phyloP scores from a whole-genome alignment of 768 basidiomycete species.

The Sporobolomyces phaffii region DNA sequence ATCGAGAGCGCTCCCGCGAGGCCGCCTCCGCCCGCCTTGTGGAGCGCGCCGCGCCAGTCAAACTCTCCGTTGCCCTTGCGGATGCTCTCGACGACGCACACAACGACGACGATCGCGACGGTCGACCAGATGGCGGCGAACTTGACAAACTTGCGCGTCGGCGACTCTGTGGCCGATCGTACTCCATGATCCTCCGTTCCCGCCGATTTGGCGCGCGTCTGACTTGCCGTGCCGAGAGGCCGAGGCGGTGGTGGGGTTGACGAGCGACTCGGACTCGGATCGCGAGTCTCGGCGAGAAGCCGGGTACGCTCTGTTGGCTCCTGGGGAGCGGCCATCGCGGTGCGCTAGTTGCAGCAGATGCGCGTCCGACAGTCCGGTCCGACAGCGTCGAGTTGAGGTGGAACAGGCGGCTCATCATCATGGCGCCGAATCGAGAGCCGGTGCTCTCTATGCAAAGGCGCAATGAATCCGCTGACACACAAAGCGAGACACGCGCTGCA shows the following conservation, averaged over 20 bases:
- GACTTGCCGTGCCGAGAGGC: background rate
- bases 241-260: background rate
- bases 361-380: too few relatives aligned
- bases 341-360: too few relatives aligned
- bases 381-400: too few relatives aligned
- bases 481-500: too few relatives aligned
- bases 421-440: too few relatives aligned
- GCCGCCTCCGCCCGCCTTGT: conserved; percentile 70
- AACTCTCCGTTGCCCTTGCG: conserved; percentile 55
- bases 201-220: background rate
- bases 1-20: conserved; percentile 57
- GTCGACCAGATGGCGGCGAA: conserved; percentile 35
- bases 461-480: too few relatives aligned
- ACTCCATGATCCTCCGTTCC: background rate
- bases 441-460: too few relatives aligned
- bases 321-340: too few relatives aligned
- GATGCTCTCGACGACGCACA: conserved; percentile 37
- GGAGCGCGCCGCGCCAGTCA: conserved; percentile 68
- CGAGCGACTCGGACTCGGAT: too few relatives aligned
- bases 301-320: too few relatives aligned
- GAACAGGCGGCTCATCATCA: too few relatives aligned
- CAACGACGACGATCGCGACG: conserved; percentile 6
- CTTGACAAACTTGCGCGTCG: background rate
- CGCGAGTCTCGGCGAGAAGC: background rate
- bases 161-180: background rate